Conservation (phyloP, 1,284 basidiomycete species). For the Mycosarcoma mackinlayi region DNA sequence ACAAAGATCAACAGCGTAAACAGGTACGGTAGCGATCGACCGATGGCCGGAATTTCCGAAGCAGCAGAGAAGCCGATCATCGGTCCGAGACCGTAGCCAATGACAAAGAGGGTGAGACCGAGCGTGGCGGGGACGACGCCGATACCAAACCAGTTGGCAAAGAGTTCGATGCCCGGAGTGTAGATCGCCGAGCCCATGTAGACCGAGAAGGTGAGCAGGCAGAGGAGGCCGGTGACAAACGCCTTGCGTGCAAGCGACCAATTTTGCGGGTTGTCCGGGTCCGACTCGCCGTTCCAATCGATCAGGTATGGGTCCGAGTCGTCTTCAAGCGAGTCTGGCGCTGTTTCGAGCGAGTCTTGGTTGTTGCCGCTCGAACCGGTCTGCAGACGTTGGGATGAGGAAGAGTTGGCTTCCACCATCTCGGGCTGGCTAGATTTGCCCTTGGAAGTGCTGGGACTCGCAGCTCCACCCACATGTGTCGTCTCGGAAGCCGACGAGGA, state of each 20-base stretch:
- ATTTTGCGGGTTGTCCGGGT: constrained; percentile 49
- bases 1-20: constrained; percentile 40
- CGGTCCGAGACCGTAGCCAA: constrained; percentile 68
- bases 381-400: not conserved
- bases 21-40: constrained; percentile 66
- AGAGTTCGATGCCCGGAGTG: constrained; percentile 55
- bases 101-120: constrained; percentile 76
- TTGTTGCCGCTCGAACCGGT: not conserved
- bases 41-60: constrained; percentile 72
- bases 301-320: constrained; percentile 67
- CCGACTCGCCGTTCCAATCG: constrained; percentile 60
- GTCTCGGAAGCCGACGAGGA: no score
- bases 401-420: no score
- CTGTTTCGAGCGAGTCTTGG: no score
- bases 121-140: constrained; percentile 78
- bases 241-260: constrained; percentile 49
- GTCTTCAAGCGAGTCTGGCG: no score
- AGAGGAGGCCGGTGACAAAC: constrained; percentile 32
- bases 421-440: no score
- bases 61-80: constrained; percentile 72
- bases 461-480: no score
- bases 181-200: constrained; percentile 50
- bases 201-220: constrained; percentile 41
- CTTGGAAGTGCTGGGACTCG: no score
- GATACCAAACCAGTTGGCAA: constrained; percentile 74